Conservation (phyloP, 1,139 yeast species). For the Trichomonascaceae sp. region DNA sequence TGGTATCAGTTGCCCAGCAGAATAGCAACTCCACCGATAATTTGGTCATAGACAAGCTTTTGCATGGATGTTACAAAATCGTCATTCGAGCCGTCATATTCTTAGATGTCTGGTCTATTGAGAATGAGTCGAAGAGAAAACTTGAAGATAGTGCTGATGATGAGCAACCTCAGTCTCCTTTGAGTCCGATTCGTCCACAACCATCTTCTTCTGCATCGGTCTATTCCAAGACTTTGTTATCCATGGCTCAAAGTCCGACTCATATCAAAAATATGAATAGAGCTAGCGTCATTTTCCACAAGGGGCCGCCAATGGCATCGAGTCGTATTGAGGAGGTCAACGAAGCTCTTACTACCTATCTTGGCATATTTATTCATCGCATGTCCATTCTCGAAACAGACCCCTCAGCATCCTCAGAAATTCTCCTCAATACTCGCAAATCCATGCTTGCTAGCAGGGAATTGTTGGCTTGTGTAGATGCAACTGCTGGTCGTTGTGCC, state of each 20-base stretch:
- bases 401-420: conserved; percentile 32
- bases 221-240: background rate
- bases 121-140: conserved; percentile 28
- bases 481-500: conserved; percentile 27
- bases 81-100: conserved; percentile 66
- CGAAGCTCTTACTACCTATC: conserved; percentile 60
- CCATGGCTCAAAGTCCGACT: conserved; percentile 2
- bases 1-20: conserved; percentile 82
- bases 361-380: conserved; percentile 43
- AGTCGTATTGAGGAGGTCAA: conserved; percentile 70
- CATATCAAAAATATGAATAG: conserved; percentile 12
- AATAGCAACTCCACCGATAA: conserved; percentile 66
- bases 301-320: conserved; percentile 60
- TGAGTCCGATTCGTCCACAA: conserved; percentile 1
- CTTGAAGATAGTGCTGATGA: conserved; percentile 3
- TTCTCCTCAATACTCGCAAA: conserved; percentile 35
- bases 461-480: conserved; percentile 35
- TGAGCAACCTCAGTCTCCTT: conserved; percentile 8
- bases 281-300: conserved; percentile 29
- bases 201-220: conserved; percentile 2
- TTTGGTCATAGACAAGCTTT: conserved; percentile 62
- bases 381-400: conserved; percentile 27
- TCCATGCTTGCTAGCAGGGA: conserved; percentile 40
- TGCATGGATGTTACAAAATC: conserved; percentile 68
- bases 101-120: conserved; percentile 60